A percentile compares a stretch with the other conserved stretches of the same genome.
These are phyloP conservation scores for Raffaelea albimanens DNA, from an alignment of 2,329 filamentous ascomycete genomes.

Conservation along the genomic window DNA sequence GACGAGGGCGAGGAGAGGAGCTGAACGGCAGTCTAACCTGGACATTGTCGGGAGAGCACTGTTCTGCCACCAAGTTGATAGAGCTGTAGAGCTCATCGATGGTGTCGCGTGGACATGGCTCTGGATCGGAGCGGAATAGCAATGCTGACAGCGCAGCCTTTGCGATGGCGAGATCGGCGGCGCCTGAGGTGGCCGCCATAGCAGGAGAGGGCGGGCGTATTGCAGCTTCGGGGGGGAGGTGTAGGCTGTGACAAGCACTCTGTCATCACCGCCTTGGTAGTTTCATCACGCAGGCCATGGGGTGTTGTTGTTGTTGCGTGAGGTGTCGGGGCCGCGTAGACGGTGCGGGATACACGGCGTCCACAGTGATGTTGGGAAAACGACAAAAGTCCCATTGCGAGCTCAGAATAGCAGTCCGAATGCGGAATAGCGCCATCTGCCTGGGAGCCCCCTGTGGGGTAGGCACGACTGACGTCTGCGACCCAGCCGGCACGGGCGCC, in stretches of 20 bases:
- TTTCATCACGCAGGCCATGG: no score
- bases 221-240: neutral
- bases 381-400: neutral
- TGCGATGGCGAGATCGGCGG: slow-evolving; percentile 64
- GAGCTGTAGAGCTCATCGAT: slow-evolving; percentile 60
- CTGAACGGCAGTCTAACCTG: no score
- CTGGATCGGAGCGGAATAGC: slow-evolving; percentile 66
- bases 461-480: neutral
- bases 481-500: no score
- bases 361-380: no score
- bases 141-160: slow-evolving; percentile 70
- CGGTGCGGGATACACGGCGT: no score
- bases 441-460: neutral
- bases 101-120: slow-evolving; percentile 55
- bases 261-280: no score
- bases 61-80: slow-evolving; percentile 54
- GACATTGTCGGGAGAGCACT: slow-evolving; percentile 73
- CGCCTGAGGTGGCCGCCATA: slow-evolving; percentile 41
- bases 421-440: neutral
- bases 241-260: neutral
- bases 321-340: no score
- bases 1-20: no score
- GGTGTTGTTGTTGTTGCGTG: no score
- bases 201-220: neutral
- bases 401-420: neutral